These are phyloP conservation scores for Amylostereum chailletii DNA, from an alignment of 1,284 basidiomycete genomes.

Conservation along the genomic window DNA sequence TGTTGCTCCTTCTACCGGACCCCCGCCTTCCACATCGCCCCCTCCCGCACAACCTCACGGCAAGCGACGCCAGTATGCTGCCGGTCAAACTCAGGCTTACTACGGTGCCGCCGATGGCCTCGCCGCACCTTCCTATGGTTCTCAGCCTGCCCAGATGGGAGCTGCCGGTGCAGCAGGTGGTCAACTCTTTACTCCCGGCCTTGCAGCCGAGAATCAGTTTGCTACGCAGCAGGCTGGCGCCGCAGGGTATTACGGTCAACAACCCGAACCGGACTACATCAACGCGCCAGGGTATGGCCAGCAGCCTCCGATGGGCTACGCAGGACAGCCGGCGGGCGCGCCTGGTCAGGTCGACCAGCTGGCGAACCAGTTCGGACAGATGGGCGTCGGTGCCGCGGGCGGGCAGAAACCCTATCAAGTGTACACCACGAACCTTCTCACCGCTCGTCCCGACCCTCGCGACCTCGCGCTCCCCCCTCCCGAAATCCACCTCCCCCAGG, in stretches of 20 bases:
- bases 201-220: constrained; percentile 59
- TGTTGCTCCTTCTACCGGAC: constrained; percentile 8
- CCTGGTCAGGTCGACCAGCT: constrained; percentile 48
- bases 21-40: constrained; percentile 23
- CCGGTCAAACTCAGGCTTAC: constrained; percentile 83
- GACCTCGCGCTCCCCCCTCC: constrained; percentile 81
- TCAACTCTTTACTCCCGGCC: constrained; percentile 83
- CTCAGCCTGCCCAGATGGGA: constrained; percentile 31
- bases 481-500: constrained; percentile 81
- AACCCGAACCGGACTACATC: constrained; percentile 50
- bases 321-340: constrained; percentile 29
- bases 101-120: constrained; percentile 46
- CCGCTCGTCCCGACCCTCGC: constrained; percentile 82
- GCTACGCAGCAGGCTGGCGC: constrained; percentile 42
- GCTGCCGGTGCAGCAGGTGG: constrained; percentile 24
- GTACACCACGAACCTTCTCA: constrained; percentile 82
- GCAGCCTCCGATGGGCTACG: constrained; percentile 35
- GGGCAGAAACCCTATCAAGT: constrained; percentile 65
- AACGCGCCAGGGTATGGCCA: constrained; percentile 38
- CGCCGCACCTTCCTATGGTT: constrained; percentile 30
- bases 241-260: constrained; percentile 42
- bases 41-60: constrained; percentile 31
- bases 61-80: constrained; percentile 86
- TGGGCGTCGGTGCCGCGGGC: constrained; percentile 55
- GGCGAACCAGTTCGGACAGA: constrained; percentile 79